These are phyloP conservation scores for Omphalea diandra DNA, from an alignment of 441 rosid genomes.

Conservation along the genomic window DNA sequence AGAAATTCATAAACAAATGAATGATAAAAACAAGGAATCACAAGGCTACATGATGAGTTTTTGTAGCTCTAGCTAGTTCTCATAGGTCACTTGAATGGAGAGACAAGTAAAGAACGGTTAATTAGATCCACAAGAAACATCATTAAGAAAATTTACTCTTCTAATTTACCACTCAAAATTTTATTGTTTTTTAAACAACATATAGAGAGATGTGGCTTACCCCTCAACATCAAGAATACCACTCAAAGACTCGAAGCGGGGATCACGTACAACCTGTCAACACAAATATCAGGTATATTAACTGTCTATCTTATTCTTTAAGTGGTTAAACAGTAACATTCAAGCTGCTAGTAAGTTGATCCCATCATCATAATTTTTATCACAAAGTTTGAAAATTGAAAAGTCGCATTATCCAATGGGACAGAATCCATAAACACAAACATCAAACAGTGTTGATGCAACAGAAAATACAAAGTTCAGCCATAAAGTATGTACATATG, in stretches of 20 bases:
- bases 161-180: too few species aligned
- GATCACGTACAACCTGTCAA: conserved; percentile 69
- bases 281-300: conserved; percentile 12
- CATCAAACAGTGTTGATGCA: neutral
- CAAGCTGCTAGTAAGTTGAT: neutral
- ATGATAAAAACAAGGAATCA: too few species aligned
- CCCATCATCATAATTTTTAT: neutral
- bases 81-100: too few species aligned
- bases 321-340: neutral
- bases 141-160: neutral
- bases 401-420: neutral
- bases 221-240: conserved; percentile 66
- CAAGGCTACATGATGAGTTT: too few species aligned
- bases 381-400: neutral
- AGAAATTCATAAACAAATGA: too few species aligned
- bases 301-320: neutral
- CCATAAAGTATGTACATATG: neutral
- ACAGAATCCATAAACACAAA: neutral
- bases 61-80: too few species aligned
- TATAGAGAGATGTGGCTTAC: conserved; percentile 33
- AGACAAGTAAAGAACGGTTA: too few species aligned
- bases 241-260: conserved; percentile 69
- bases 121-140: neutral
- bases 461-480: conserved; percentile 1
- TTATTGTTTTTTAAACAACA: neutral